phyloP scores from a whole-genome alignment of 2,329 filamentous ascomycete species.

The Neonectria neomacrospora region DNA sequence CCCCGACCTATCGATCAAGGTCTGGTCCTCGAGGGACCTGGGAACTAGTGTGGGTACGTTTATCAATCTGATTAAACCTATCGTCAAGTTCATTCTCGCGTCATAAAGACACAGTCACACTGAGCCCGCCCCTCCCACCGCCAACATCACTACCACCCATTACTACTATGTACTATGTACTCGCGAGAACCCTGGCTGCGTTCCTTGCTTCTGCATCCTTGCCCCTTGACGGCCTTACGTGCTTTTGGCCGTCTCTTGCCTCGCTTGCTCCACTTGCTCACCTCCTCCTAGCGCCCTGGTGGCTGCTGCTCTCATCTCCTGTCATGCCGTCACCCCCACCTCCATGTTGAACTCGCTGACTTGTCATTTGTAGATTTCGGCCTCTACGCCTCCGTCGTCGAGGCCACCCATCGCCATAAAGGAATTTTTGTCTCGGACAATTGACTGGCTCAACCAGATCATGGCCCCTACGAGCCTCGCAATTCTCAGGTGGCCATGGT shows the following conservation, averaged over 20 bases:
- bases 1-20: conserved; percentile 76
- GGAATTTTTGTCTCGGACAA: conserved; percentile 78
- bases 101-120: conserved; percentile 27
- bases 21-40: conserved; percentile 75
- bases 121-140: conserved; percentile 11
- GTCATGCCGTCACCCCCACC: background rate
- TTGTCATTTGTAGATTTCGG: conserved; percentile 71
- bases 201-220: background rate
- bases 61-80: background rate
- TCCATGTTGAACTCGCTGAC: background rate
- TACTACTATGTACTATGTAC: background rate
- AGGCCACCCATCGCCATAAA: conserved; percentile 84
- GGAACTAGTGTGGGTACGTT: conserved; percentile 75
- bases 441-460: conserved; percentile 48
- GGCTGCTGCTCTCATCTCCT: background rate
- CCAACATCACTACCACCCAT: background rate
- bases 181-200: background rate
- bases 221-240: background rate
- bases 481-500: conserved; percentile 53
- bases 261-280: too few relatives aligned
- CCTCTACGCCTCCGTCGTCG: conserved; percentile 81
- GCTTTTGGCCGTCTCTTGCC: background rate
- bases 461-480: conserved; percentile 39
- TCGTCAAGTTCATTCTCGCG: conserved; percentile 29
- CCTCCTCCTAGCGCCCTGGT: background rate